Percentiles rank a stretch among this genome's conserved stretches.
These are phyloP conservation scores for Neurospora sp. DNA, from an alignment of 495 filamentous ascomycete species.

Conservation along the genomic window DNA sequence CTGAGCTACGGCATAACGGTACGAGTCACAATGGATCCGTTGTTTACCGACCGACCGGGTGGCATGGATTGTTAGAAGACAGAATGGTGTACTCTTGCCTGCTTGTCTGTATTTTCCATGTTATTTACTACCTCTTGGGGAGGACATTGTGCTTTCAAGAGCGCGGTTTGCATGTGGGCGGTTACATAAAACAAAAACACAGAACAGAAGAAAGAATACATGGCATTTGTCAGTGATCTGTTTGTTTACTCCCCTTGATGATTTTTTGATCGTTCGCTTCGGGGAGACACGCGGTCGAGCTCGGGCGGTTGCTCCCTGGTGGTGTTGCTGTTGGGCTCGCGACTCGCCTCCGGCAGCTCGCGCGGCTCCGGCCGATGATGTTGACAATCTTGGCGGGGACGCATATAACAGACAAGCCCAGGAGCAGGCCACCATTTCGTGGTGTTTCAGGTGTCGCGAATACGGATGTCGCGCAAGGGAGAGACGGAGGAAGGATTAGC, in stretches of 20 bases:
- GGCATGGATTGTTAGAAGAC: background rate
- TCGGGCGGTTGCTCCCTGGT: background rate
- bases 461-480: background rate
- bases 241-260: background rate
- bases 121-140: background rate
- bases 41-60: background rate
- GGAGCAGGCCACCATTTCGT: background rate
- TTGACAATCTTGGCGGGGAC: background rate
- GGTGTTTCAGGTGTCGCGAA: background rate
- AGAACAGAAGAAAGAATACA: background rate
- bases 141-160: background rate
- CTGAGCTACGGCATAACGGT: background rate
- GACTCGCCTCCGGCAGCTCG: background rate
- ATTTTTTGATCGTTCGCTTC: background rate
- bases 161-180: background rate
- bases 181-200: background rate
- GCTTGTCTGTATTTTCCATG: background rate
- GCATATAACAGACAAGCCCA: background rate
- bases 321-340: background rate
- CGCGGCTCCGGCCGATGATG: slow-evolving; percentile 1
- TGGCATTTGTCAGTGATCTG: background rate
- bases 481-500: background rate
- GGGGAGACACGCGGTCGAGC: background rate
- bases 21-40: background rate
- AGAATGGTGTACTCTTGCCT: background rate